A percentile compares a stretch with the other conserved stretches of the same genome.
phyloP scores from a whole-genome alignment of 768 basidiomycete genomes.

The Pleurotus platypus region DNA sequence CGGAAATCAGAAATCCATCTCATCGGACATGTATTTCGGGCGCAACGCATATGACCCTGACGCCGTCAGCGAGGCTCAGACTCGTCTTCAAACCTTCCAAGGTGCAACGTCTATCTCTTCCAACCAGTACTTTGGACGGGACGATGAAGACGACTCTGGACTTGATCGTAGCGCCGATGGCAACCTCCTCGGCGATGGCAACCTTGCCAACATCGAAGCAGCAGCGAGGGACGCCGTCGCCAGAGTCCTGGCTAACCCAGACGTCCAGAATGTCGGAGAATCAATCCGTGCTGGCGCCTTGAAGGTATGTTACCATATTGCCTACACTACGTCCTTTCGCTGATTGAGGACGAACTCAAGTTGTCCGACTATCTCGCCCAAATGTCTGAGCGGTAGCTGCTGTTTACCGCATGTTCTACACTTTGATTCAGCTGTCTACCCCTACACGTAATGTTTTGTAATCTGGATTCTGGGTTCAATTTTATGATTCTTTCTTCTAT shows the following conservation, averaged over 20 bases:
- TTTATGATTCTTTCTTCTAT: neutral
- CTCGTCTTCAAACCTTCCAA: slow-evolving; percentile 78
- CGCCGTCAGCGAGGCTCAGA: slow-evolving; percentile 70
- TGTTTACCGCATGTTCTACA: neutral
- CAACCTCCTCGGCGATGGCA: slow-evolving; percentile 47
- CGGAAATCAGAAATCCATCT: slow-evolving; percentile 90
- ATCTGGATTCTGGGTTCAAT: neutral
- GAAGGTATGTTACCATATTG: slow-evolving; percentile 50
- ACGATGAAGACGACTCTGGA: slow-evolving; percentile 67
- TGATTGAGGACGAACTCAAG: slow-evolving; percentile 21
- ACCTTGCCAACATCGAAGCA: slow-evolving; percentile 49
- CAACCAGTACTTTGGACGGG: slow-evolving; percentile 93
- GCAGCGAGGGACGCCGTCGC: slow-evolving; percentile 76
- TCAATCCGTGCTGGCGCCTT: slow-evolving; percentile 76
- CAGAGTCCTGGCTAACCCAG: slow-evolving; percentile 76
- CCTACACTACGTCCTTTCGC: neutral
- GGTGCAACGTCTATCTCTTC: slow-evolving; percentile 94
- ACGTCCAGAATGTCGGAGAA: slow-evolving; percentile 83
- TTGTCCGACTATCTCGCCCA: slow-evolving; percentile 68
- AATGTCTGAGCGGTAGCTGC: slow-evolving; percentile 46
- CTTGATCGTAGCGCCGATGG: slow-evolving; percentile 32
- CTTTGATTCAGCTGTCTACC: neutral
- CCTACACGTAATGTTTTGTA: slow-evolving; percentile 1
- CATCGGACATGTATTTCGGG: slow-evolving; percentile 97
- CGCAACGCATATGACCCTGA: slow-evolving; percentile 81